A percentile compares a stretch with the other conserved stretches of the same genome.
Conservation (phyloP, 306 rosid species). For the Delonix regia region DNA sequence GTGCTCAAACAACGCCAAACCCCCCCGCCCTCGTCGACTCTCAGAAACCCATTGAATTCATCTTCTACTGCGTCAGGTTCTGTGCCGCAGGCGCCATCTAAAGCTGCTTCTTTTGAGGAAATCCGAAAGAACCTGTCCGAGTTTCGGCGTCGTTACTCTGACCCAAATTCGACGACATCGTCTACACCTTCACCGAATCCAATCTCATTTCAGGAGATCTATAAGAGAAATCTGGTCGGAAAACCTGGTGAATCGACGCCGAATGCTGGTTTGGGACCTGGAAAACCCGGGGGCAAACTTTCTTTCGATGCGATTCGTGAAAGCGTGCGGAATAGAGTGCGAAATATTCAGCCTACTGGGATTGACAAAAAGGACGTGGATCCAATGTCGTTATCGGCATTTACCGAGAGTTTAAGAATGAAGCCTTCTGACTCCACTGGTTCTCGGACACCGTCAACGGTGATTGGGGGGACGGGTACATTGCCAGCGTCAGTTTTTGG, state of each 20-base stretch:
- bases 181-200: conserved; percentile 15
- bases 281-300: not conserved
- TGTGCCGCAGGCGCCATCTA: conserved; percentile 13
- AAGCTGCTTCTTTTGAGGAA: conserved; percentile 28
- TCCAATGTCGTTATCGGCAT: conserved; percentile 11
- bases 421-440: conserved; percentile 29
- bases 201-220: conserved; percentile 50
- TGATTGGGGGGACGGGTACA: conserved; percentile 38
- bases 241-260: conserved; percentile 17
- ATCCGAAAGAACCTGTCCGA: conserved; percentile 50
- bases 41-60: conserved; percentile 5
- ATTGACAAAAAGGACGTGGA: conserved; percentile 10
- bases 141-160: conserved; percentile 32
- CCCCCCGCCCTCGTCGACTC: not conserved
- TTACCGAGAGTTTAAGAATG: conserved; percentile 16
- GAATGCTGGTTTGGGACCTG: not conserved
- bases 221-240: conserved; percentile 1
- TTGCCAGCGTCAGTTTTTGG: conserved; percentile 45
- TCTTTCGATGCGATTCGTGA: conserved; percentile 31
- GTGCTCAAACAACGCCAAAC: conserved; percentile 40
- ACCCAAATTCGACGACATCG: not conserved
- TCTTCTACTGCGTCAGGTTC: not conserved
- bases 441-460: conserved; percentile 12
- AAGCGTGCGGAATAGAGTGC: conserved; percentile 33
- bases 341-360: not conserved